These are phyloP conservation scores for Colletotrichum spinosum DNA, from an alignment of 2,329 filamentous ascomycete species.

Conservation along the genomic window DNA sequence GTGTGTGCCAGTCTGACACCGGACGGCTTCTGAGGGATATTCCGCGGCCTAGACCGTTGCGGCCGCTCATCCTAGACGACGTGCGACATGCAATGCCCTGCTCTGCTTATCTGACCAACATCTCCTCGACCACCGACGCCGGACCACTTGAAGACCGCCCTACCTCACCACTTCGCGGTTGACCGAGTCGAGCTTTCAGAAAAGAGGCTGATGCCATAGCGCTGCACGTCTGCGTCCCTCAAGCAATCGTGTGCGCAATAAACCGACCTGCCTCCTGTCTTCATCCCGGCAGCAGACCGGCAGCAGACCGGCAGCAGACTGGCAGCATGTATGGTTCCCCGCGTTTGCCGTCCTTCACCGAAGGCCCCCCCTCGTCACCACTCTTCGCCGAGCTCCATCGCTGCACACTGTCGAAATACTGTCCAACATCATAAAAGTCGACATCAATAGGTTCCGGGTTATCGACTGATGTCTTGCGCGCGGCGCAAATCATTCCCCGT, in stretches of 20 bases:
- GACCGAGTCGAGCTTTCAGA: neutral
- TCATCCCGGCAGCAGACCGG: no score
- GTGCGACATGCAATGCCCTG: constrained; percentile 4
- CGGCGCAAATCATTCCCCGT: constrained; percentile 19
- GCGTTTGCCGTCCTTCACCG: neutral
- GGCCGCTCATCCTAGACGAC: no score
- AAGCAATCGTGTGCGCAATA: no score
- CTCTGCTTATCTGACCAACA: constrained; percentile 9
- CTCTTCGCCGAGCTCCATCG: no score
- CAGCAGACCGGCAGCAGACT: no score
- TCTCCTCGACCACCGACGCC: constrained; percentile 10
- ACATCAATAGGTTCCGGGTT: neutral
- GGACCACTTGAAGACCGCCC: constrained; percentile 7
- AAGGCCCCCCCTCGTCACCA: neutral
- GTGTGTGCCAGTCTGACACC: constrained; percentile 2
- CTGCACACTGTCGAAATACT: no score
- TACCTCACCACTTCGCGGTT: constrained; percentile 13
- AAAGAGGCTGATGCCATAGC: neutral
- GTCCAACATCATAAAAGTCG: no score
- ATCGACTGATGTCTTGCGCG: constrained; percentile 15
- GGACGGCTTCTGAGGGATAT: constrained; percentile 10
- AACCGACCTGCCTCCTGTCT: no score
- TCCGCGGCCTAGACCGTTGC: constrained; percentile 19
- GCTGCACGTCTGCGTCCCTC: neutral
- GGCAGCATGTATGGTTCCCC: no score